Conservation (phyloP, 805 yeast genomes). For the Kodamaea laetipori region DNA sequence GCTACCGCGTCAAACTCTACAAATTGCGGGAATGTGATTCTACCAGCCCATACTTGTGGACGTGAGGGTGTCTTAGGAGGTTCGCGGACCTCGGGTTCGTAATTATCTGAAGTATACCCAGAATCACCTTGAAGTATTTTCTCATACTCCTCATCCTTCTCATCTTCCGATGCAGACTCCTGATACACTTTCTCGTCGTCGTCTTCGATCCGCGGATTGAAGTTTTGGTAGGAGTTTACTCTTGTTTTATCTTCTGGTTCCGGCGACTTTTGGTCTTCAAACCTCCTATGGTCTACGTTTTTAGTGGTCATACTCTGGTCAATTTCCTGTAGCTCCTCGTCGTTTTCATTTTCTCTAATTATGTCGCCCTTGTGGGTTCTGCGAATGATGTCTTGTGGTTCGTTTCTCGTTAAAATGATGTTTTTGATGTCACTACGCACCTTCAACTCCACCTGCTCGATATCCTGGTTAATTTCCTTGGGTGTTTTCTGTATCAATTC, state of each 20-base stretch:
- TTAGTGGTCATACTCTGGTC: slow-evolving; percentile 32
- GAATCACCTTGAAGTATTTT: slow-evolving; percentile 2
- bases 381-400: slow-evolving; percentile 60
- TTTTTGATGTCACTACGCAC: slow-evolving; percentile 70
- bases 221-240: slow-evolving; percentile 17
- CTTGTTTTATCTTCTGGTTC: slow-evolving; percentile 3
- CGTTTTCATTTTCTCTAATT: slow-evolving; percentile 53
- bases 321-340: slow-evolving; percentile 24
- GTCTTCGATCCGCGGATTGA: slow-evolving; percentile 25
- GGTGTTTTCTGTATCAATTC: slow-evolving; percentile 65
- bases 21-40: slow-evolving; percentile 50
- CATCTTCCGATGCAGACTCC: slow-evolving; percentile 8
- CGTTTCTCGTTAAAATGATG: slow-evolving; percentile 61
- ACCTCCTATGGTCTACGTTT: slow-evolving; percentile 41
- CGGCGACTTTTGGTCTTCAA: slow-evolving; percentile 14
- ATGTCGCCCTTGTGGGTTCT: slow-evolving; percentile 90
- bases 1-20: slow-evolving; percentile 43
- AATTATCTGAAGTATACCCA: background rate
- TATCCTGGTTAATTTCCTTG: slow-evolving; percentile 80
- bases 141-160: slow-evolving; percentile 8
- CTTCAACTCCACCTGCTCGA: slow-evolving; percentile 67
- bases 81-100: background rate
- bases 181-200: slow-evolving; percentile 25
- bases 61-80: background rate
- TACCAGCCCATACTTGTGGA: slow-evolving; percentile 48